Base-by-base conservation (phyloP, 257 asterid genomes). In the Solanum medicagineum region DNA sequence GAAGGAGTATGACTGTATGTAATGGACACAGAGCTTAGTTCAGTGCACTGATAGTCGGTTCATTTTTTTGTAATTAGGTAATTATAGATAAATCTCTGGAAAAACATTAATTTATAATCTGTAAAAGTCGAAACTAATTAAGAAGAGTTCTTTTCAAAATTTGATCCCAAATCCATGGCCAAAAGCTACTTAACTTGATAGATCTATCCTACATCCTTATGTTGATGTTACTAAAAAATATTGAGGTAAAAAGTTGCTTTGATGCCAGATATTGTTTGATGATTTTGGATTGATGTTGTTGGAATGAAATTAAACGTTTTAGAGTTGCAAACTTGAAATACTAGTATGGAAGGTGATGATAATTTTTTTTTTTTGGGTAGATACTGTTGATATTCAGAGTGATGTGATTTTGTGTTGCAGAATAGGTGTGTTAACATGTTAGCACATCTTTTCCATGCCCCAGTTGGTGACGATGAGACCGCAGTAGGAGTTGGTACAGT, bases 401-500 rank as follows among this genome's bases (percentile, higher is more conserved):
- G 63, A 5, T 77, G 8, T 24, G 22, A 63, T 63, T 49, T 59
- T 57, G 49, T 24, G 49, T 26, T 89, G 94, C 93, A 93, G 95
- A 93, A 92, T 87, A 91, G 97, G 63, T 93, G 96, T 71, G 96
- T 93, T 9, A 91, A 94, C 80, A 94, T 94, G 90, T 91, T 94
- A 66, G 98, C 98, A 15, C 95, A 92, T 91, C 93, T 94, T 20
- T 93, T 94, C 85, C 66, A 94, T 83, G 98, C 96, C 13, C 97
- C 94, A 1, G 90, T 89, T 60, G 93, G 93, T 47, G 96, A 91
- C 20, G 79, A 86, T 7, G 96, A 92, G 77, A 85, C 89, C 0
- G 97, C 96, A 16, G 24, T 92, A 16, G 98, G 95, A n/a, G 97
- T 93, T n/a, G 91, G 95, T 29, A 94, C 97, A 2, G 93, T 94